A percentile compares a stretch with the other conserved stretches of the same genome.
phyloP scores from a whole-genome alignment of 108 stramenopile genomes.

The Skeletonema tropicum region DNA sequence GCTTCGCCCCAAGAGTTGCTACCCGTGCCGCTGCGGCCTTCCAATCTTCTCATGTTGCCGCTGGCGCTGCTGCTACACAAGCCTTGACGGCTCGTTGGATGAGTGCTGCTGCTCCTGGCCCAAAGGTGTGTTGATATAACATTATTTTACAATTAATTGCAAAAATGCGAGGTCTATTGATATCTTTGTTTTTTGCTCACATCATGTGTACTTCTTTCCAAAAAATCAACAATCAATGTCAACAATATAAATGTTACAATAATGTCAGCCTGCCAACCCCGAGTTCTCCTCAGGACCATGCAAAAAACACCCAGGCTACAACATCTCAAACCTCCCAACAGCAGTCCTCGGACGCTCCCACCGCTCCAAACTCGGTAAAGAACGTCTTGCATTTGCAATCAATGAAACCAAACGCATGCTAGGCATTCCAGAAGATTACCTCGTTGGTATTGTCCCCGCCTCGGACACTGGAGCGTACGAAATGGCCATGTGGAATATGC shows the following conservation, averaged over 20 bases:
- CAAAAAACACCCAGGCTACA: slow-evolving; percentile 99
- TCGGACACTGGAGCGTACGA: slow-evolving; percentile 99
- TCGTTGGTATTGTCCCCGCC: slow-evolving; percentile 96
- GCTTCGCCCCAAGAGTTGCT: slow-evolving; percentile 20
- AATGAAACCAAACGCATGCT: slow-evolving; percentile 94
- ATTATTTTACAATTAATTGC: background rate
- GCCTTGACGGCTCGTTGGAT: slow-evolving; percentile 30
- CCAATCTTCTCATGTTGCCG: slow-evolving; percentile 17
- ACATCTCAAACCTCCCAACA: slow-evolving; percentile 69
- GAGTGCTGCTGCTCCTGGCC: slow-evolving; percentile 35
- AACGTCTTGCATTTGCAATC: slow-evolving; percentile 93
- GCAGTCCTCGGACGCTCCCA: slow-evolving; percentile 94
- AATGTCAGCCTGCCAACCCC: slow-evolving; percentile 77
- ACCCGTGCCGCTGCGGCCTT: slow-evolving; percentile 27
- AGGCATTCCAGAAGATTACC: slow-evolving; percentile 93
- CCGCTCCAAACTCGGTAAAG: slow-evolving; percentile 98
- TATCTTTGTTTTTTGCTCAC: background rate
- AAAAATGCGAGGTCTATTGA: background rate
- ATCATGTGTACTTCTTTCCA: background rate
- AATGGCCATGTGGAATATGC: slow-evolving; percentile 99
- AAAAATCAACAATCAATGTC: background rate
- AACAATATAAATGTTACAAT: background rate
- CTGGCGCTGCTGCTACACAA: background rate
- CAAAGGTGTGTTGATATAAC: slow-evolving; percentile 22
- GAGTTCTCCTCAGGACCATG: slow-evolving; percentile 96